Percentiles rank a stretch among this genome's conserved stretches.
phyloP scores from a whole-genome alignment of 1,284 basidiomycete species.

The Puccinia brachypodii region DNA sequence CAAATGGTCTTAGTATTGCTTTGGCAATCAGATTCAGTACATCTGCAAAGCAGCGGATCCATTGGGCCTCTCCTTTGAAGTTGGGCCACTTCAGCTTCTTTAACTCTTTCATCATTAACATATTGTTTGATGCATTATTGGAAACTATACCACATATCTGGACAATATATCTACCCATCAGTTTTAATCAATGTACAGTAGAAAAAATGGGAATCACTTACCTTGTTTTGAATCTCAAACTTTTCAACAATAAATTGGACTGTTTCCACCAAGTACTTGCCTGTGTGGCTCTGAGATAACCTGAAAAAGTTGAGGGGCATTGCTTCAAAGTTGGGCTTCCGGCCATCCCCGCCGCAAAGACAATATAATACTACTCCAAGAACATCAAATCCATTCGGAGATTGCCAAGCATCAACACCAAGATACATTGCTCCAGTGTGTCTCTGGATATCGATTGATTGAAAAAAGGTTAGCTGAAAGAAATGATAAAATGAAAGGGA shows the following conservation, averaged over 20 bases:
- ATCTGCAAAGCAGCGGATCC: slow-evolving; percentile 5
- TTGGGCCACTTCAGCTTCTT: too few relatives aligned
- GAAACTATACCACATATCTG: slow-evolving; percentile 12
- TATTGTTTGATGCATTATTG: background rate
- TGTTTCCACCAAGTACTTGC: background rate
- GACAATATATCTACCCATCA: background rate
- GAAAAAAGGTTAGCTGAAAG: background rate
- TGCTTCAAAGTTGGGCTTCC: background rate
- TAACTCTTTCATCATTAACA: background rate
- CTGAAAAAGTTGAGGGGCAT: background rate
- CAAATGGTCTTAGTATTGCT: background rate
- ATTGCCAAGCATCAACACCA: background rate
- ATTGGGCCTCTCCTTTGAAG: background rate
- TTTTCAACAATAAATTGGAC: background rate
- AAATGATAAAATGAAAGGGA: background rate
- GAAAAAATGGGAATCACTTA: background rate
- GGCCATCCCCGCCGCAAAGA: background rate
- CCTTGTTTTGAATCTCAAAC: background rate
- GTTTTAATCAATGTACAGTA: background rate
- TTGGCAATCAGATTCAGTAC: background rate
- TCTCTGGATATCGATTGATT: background rate
- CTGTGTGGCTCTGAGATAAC: background rate
- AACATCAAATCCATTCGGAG: background rate
- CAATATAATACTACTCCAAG: background rate
- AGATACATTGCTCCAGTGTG: background rate